Evolutionary conservation across 352 stramenopile species (phyloP).

Genomic region (Globisporangium splendens): DNA sequence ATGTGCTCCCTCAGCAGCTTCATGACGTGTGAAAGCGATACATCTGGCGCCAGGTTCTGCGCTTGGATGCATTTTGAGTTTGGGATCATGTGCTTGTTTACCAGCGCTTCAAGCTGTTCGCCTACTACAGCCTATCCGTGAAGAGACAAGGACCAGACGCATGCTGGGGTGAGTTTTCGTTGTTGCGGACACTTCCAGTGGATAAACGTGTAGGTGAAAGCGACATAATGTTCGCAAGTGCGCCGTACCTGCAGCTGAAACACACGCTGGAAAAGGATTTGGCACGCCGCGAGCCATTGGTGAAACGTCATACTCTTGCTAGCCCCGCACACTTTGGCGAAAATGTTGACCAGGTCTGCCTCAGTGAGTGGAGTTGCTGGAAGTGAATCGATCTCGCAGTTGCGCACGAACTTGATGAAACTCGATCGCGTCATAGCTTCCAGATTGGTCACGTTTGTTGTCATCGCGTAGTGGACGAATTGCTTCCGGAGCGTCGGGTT

Average conservation of each 20-base stretch:
- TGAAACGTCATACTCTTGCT: conserved; percentile 45
- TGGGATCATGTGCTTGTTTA: conserved; percentile 48
- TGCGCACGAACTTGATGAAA: conserved; percentile 64
- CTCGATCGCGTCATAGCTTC: conserved; percentile 51
- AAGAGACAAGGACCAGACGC: background rate
- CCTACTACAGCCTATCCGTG: conserved; percentile 13
- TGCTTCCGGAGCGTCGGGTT: conserved; percentile 59
- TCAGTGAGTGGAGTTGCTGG: conserved; percentile 33
- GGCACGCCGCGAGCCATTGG: conserved; percentile 45
- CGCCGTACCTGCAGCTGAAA: conserved; percentile 21
- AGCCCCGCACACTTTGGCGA: conserved; percentile 26
- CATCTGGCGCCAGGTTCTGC: conserved; percentile 61
- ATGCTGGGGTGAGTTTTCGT: background rate
- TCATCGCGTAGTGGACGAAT: conserved; percentile 67
- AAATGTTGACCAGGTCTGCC: conserved; percentile 55
- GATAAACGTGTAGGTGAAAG: background rate
- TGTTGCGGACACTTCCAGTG: background rate
- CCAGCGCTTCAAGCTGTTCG: conserved; percentile 35
- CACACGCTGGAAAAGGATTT: conserved; percentile 40
- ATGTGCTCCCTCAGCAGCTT: conserved; percentile 65
- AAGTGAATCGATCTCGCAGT: conserved; percentile 48
- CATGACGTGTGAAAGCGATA: conserved; percentile 65
- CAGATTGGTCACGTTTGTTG: conserved; percentile 60
- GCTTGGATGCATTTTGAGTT: conserved; percentile 50
- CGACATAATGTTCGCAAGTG: background rate